Evolutionary conservation across 1,139 yeast genomes (phyloP), one percentile per base, ranked within the genome.

Genomic region (Candida pseudoviswanathii): DNA sequence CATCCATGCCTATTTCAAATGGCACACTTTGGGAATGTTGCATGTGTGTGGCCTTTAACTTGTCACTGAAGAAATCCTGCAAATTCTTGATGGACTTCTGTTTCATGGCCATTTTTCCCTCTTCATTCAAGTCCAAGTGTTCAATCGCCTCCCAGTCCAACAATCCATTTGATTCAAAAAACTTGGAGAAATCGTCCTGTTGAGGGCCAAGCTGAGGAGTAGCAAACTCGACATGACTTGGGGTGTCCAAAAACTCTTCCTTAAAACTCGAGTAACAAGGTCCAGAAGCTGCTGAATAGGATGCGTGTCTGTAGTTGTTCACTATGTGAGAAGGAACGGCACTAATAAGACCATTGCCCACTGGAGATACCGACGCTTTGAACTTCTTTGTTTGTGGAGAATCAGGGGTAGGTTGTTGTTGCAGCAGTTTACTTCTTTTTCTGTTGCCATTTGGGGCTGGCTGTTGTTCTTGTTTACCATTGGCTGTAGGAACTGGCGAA

Each of bases 201-300:
- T 59, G 54, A 8, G 70, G 77, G 1, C 73, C 66, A 47, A 84
- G 63, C 63, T 88, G 96, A 1, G 96, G 96, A 2, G 96, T 86
- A 1, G 95, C 83, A 62, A 87, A 88, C 5, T 84, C 89, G 9
- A 86, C 90, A 60, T 85, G 89, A 38, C 78, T 78, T 1, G 92
- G 85, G 1, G 73, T 77, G 5, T 51, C 43, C 41, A 70, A 66
- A 29, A 50, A 41, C 22, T 39, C 41, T 36, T 81, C 85, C 54
- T 75, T 75, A 42, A 69, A 64, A 42, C 80, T 80, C 2, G 89
- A 78, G 61, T 90, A 90, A 0, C 95, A 82, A 9, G 80, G 70
- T 0, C 90, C 83, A 9, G 89, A 81, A 1, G 90, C 83, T 0
- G 97, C 97, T 4, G 91, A 84, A 62, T 89, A 91, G 1, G 96